Base-by-base conservation (phyloP, 306 rosid species). In the Fragaria vesca region DNA sequence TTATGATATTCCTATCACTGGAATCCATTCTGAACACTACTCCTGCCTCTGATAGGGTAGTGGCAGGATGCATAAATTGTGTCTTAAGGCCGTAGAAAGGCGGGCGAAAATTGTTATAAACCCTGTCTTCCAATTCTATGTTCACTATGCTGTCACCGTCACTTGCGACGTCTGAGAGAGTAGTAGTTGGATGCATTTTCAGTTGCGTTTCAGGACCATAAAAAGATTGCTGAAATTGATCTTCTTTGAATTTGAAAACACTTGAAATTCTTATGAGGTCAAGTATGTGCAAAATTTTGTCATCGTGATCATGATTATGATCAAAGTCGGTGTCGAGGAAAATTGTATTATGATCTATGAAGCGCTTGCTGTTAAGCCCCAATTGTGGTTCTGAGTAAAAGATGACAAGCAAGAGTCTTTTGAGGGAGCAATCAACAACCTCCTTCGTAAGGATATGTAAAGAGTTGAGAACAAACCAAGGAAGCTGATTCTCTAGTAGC, bases 401-500 rank as follows among this genome's bases (percentile, higher is more conserved):
- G 24, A 4, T 20, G 38, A 34, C 50, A 34, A 69, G 58, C 10
- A 78, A 52, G 47, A 73, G 65, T 0, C 9, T 0, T 2, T 26
- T 26, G 4, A 71, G 71, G 5, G 76, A 72, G 13, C 48, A 15
- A 4, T 6, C 45, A 0, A 55, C 62, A 9, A 48, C 2, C 6
- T 61, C 17, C 28, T 21, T 8, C 32, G 75, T 78, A 32, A n/a
- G 6, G 40, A 12, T 1, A n/a, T 50, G 65, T 43, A 83, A 36
- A 4, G 2, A 12, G 15, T 83, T 68, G 28, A 83, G 83, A 2
- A 75, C 78, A 67, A 62, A 21, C 86, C 80, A 79, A 38, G 83
- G 86, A 7, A 78, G 2, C n/a, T 83, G 83, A 67, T 75, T 83
- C 30, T 83, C 78, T 5, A 83, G 69, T 24, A 67, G 66, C 34